Conservation (phyloP, 108 stramenopile genomes). For the Cyclotella baltica region DNA sequence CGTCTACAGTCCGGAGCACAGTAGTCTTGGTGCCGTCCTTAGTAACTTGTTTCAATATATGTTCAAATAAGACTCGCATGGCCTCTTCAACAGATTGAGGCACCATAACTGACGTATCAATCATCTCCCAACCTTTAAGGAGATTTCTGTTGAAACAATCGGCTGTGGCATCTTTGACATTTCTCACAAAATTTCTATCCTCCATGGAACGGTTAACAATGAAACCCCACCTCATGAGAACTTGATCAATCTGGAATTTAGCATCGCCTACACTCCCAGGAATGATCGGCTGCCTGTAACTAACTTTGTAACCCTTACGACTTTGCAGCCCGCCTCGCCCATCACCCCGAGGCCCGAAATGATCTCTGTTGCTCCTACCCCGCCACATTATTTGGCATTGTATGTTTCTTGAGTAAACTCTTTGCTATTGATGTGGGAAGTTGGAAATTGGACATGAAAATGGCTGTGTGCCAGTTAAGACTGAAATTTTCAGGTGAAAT, state of each 20-base stretch:
- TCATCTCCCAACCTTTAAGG: constrained; percentile 8
- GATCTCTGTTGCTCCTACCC: too few relatives aligned
- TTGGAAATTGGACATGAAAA: too few relatives aligned
- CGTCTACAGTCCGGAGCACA: constrained; percentile 2
- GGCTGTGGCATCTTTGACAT: constrained; percentile 10
- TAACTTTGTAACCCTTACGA: too few relatives aligned
- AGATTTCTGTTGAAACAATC: constrained; percentile 18
- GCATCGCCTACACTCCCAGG: constrained; percentile 6
- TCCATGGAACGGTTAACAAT: not conserved
- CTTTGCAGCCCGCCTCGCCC: too few relatives aligned
- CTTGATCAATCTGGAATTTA: not conserved
- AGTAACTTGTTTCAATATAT: constrained; percentile 13
- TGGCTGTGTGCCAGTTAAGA: too few relatives aligned
- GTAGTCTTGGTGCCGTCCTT: constrained; percentile 10
- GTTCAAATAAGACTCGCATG: constrained; percentile 12
- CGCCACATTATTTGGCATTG: too few relatives aligned
- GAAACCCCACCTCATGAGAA: constrained; percentile 2
- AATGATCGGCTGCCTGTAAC: not conserved
- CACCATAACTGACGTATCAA: constrained; percentile 6
- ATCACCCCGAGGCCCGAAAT: too few relatives aligned
- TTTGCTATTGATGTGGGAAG: too few relatives aligned
- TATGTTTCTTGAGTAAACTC: too few relatives aligned
- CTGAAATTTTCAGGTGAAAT: too few relatives aligned
- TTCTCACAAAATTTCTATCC: constrained; percentile 10
- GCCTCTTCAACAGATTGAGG: constrained; percentile 3